These are phyloP conservation scores for Anethum foeniculum DNA, from an alignment of 140 eudicot genomes.

Conservation along the genomic window DNA sequence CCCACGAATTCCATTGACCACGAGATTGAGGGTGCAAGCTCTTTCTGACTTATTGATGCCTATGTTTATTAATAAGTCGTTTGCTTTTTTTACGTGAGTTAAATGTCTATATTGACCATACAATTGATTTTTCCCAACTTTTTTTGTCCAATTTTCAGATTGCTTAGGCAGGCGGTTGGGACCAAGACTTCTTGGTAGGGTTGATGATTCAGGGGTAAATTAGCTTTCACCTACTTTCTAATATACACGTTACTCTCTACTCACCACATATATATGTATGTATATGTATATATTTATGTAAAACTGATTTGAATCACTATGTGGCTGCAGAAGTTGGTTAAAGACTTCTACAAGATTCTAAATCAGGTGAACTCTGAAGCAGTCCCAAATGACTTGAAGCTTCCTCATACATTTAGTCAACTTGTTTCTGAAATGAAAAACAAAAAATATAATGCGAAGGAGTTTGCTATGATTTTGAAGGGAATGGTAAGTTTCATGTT, in stretches of 20 bases:
- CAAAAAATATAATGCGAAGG: conserved; percentile 67
- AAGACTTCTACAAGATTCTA: conserved; percentile 69
- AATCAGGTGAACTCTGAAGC: conserved; percentile 82
- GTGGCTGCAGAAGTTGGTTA: conserved; percentile 70
- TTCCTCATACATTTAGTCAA: conserved; percentile 76
- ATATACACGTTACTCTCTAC: conserved; percentile 6
- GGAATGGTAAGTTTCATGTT: conserved; percentile 65
- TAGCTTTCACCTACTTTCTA: neutral
- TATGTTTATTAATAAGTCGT: neutral
- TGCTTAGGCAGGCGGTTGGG: conserved; percentile 99
- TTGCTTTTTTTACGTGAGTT: neutral
- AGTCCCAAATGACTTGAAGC: conserved; percentile 58
- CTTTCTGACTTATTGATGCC: neutral
- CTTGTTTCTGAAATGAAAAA: conserved; percentile 80
- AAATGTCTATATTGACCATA: neutral
- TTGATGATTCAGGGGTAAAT: conserved; percentile 92
- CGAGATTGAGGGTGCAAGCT: neutral
- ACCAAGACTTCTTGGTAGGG: conserved; percentile 85
- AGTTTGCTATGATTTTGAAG: conserved; percentile 73
- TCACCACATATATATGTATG: neutral
- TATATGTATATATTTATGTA: neutral
- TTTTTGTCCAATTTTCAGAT: conserved; percentile 41
- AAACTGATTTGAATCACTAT: conserved; percentile 19
- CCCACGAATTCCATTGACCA: neutral
- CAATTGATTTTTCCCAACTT: neutral